These are phyloP conservation scores for Stromatinia cepivora DNA, from an alignment of 2,329 filamentous ascomycete genomes.

Conservation along the genomic window DNA sequence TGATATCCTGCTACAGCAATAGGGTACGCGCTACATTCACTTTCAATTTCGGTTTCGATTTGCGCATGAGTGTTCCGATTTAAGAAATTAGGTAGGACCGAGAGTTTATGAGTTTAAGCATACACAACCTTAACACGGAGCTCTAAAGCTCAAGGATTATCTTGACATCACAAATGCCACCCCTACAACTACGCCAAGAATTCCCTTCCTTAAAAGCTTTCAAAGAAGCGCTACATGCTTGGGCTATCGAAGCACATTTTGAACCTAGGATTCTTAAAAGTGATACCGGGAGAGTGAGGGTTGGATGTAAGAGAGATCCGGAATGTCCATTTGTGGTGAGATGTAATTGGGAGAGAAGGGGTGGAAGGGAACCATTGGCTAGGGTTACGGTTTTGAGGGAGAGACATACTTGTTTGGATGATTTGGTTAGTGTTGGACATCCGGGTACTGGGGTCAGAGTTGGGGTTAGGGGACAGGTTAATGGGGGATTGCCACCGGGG, in stretches of 20 bases:
- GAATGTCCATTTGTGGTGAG: slow-evolving; percentile 41
- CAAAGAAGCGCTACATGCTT: slow-evolving; percentile 41
- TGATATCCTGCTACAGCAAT: too few relatives aligned
- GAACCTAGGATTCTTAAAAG: slow-evolving; percentile 41
- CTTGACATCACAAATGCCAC: slow-evolving; percentile 33
- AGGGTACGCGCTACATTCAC: too few relatives aligned
- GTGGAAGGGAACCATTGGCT: slow-evolving; percentile 37
- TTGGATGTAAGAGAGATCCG: slow-evolving; percentile 40
- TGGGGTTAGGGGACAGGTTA: slow-evolving; percentile 12
- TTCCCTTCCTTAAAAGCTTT: slow-evolving; percentile 41
- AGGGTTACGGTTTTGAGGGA: slow-evolving; percentile 39
- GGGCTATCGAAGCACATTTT: slow-evolving; percentile 42
- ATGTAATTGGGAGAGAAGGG: slow-evolving; percentile 41
- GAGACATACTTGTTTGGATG: slow-evolving; percentile 40
- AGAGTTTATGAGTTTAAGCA: too few relatives aligned
- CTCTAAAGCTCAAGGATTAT: not conserved
- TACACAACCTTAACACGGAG: not conserved
- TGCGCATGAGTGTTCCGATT: too few relatives aligned
- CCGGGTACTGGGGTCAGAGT: slow-evolving; percentile 5
- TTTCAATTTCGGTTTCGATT: too few relatives aligned
- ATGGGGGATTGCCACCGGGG: not conserved
- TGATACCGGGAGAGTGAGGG: slow-evolving; percentile 41
- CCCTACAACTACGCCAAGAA: slow-evolving; percentile 40
- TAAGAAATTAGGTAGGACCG: too few relatives aligned
- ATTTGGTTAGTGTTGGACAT: slow-evolving; percentile 24